phyloP scores from a whole-genome alignment of 169 alveolate genomes.

The Eimeria falciformis region DNA sequence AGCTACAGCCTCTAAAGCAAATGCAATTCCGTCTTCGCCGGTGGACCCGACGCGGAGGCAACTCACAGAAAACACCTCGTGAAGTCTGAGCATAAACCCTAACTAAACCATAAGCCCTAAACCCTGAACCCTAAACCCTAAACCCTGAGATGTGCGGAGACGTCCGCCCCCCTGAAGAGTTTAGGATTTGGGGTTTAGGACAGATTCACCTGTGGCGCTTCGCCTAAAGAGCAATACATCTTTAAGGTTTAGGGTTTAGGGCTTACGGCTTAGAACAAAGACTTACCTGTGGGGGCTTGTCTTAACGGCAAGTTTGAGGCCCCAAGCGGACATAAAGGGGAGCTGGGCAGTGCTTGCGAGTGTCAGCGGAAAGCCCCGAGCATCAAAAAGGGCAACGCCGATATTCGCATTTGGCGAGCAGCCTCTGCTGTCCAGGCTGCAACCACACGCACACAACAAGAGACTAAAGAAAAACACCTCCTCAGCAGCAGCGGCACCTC shows the following conservation, averaged over 20 bases:
- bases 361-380: neutral
- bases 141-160: neutral
- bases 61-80: no score
- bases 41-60: neutral
- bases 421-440: no score
- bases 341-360: neutral
- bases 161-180: no score
- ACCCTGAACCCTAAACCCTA: neutral
- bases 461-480: no score
- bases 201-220: no score
- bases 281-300: neutral
- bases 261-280: neutral
- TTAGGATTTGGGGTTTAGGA: no score
- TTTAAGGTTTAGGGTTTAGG: neutral
- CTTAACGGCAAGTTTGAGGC: neutral
- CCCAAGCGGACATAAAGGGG: slow-evolving; percentile 1
- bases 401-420: no score
- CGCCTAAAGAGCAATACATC: no score
- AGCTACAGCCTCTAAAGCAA: neutral
- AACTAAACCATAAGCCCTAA: neutral
- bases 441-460: no score
- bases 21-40: neutral
- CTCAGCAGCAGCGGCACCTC: no score
- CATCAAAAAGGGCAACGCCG: neutral
- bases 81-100: neutral